phyloP scores from a whole-genome alignment of 2,329 filamentous ascomycete species.

The Diaporthe longicolla region DNA sequence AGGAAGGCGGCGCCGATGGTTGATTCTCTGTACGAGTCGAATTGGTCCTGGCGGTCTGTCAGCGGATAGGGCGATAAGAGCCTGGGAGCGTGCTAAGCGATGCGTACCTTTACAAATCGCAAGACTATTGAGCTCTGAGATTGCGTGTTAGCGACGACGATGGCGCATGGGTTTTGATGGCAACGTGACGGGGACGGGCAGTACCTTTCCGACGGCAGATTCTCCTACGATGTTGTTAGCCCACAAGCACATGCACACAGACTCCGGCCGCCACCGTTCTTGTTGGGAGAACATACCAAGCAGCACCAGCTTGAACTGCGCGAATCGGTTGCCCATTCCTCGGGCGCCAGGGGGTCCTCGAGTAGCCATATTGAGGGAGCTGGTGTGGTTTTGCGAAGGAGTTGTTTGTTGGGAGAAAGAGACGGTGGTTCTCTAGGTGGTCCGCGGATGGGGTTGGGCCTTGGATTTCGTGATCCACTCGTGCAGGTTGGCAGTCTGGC shows the following conservation, averaged over 20 bases:
- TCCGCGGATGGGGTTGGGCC: conserved; percentile 32
- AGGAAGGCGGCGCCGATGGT: conserved; percentile 99
- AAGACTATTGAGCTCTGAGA: conserved; percentile 93
- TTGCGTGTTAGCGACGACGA: conserved; percentile 48
- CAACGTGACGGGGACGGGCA: neutral
- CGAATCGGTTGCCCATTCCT: conserved; percentile 86
- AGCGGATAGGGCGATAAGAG: conserved; percentile 1
- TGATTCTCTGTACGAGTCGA: conserved; percentile 96
- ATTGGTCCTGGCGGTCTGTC: conserved; percentile 82
- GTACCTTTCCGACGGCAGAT: conserved; percentile 98
- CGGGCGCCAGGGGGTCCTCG: conserved; percentile 76
- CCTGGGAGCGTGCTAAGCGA: neutral
- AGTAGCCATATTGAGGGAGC: conserved; percentile 79
- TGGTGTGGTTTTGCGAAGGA: conserved; percentile 33
- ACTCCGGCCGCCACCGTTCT: conserved; percentile 15
- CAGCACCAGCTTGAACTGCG: conserved; percentile 98
- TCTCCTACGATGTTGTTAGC: conserved; percentile 77
- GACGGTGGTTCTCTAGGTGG: conserved; percentile 40
- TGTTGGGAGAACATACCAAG: conserved; percentile 76
- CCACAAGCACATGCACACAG: conserved; percentile 45
- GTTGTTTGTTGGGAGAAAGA: conserved; percentile 42
- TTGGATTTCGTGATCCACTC: conserved; percentile 33
- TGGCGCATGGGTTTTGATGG: neutral
- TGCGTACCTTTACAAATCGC: conserved; percentile 92
- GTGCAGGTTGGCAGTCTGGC: neutral